Evolutionary conservation across 768 basidiomycete genomes (phyloP).

Genomic region (Termitomyces sp.): DNA sequence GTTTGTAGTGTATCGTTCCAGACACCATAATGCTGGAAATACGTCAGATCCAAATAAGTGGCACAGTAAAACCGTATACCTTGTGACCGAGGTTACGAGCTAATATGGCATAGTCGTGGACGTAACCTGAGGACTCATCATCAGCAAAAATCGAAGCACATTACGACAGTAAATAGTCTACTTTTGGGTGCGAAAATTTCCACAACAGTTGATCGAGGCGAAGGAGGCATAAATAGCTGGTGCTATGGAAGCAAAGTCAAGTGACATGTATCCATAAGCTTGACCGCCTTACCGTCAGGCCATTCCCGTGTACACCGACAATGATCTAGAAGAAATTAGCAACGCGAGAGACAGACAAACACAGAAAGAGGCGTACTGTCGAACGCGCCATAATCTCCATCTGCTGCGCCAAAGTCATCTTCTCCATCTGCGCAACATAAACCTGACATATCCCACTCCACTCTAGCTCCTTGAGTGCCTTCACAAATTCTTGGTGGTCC

Average conservation of each 20-base stretch:
- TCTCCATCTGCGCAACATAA: conserved; percentile 33
- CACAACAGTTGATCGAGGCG: conserved; percentile 57
- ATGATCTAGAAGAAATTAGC: conserved; percentile 32
- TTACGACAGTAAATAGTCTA: conserved; percentile 11
- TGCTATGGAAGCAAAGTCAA: conserved; percentile 24
- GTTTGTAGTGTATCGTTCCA: conserved; percentile 62
- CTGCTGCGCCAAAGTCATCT: conserved; percentile 56
- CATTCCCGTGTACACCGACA: conserved; percentile 69
- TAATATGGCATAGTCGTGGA: conserved; percentile 38
- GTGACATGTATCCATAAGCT: not conserved
- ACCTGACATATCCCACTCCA: conserved; percentile 47
- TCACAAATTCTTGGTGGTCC: conserved; percentile 45
- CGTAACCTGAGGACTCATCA: conserved; percentile 21
- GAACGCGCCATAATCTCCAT: conserved; percentile 54
- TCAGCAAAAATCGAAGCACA: not conserved
- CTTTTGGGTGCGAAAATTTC: conserved; percentile 63
- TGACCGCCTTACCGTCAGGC: conserved; percentile 40
- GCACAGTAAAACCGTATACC: conserved; percentile 12
- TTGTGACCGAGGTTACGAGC: conserved; percentile 38
- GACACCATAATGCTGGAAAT: conserved; percentile 47
- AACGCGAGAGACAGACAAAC: not conserved
- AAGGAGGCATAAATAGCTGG: conserved; percentile 63
- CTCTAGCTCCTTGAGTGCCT: conserved; percentile 38
- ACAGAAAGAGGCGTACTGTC: conserved; percentile 37
- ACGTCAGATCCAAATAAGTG: not conserved